A percentile compares a stretch with the other conserved stretches of the same genome.
Conservation (phyloP, 768 basidiomycete species). For the Lactifluus hygrophoroides region DNA sequence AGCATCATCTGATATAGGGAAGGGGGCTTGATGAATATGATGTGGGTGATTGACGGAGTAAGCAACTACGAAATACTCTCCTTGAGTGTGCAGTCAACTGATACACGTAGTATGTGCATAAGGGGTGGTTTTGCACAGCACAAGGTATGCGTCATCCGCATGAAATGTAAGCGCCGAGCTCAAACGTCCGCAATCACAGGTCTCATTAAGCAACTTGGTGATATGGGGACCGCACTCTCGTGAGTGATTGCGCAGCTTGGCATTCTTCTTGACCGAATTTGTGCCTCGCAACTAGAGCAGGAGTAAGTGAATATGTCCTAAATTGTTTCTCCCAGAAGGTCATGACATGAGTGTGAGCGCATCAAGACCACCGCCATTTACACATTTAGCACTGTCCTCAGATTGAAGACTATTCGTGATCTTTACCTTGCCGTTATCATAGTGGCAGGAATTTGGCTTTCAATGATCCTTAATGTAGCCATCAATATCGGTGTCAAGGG, state of each 20-base stretch:
- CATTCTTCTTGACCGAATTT: neutral
- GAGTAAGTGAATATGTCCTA: neutral
- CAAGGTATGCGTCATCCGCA: constrained; percentile 3
- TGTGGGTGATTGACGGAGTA: constrained; percentile 30
- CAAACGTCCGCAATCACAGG: constrained; percentile 1
- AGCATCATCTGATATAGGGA: neutral
- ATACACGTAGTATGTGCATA: neutral
- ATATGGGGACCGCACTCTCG: constrained; percentile 18
- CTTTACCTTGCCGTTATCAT: constrained; percentile 29
- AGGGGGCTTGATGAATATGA: constrained; percentile 34
- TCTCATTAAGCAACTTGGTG: constrained; percentile 15
- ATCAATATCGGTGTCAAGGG: constrained; percentile 31
- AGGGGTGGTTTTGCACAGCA: constrained; percentile 7
- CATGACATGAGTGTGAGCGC: neutral
- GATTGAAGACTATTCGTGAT: constrained; percentile 25
- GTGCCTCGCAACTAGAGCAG: neutral
- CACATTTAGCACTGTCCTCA: constrained; percentile 33
- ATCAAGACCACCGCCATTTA: constrained; percentile 32
- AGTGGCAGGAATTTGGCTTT: constrained; percentile 32
- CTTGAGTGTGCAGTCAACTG: neutral
- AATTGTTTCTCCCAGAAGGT: neutral
- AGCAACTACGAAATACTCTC: constrained; percentile 6
- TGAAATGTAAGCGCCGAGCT: neutral
- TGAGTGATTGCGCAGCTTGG: too few species aligned
- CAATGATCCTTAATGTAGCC: constrained; percentile 33